Percentiles rank a stretch among this genome's conserved stretches.
phyloP scores from a whole-genome alignment of 2,329 filamentous ascomycete species.

The Exophiala phaeomuriformis region DNA sequence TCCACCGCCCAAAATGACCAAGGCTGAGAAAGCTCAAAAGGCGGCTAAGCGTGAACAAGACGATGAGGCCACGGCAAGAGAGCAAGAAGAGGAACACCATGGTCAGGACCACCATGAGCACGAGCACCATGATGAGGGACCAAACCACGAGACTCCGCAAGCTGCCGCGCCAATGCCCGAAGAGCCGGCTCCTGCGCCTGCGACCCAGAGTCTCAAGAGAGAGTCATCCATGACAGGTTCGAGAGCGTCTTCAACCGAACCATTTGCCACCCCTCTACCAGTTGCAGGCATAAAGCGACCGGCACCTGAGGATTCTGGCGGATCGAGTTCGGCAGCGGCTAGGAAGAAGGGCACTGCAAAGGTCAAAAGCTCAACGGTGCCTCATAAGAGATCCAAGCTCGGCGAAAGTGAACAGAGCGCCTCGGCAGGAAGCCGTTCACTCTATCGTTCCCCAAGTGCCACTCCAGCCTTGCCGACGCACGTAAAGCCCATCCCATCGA shows the following conservation, averaged over 20 bases:
- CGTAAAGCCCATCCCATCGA: conserved; percentile 22
- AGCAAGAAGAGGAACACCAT: not conserved
- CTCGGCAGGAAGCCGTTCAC: conserved; percentile 8
- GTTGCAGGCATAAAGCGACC: conserved; percentile 26
- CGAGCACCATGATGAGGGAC: not conserved
- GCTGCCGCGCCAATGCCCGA: not conserved
- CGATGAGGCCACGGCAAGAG: conserved; percentile 3
- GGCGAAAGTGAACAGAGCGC: conserved; percentile 19
- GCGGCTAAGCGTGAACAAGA: conserved; percentile 6
- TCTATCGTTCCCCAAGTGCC: conserved; percentile 25
- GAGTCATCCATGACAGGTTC: conserved; percentile 20
- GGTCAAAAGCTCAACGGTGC: conserved; percentile 16
- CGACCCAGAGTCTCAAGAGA: conserved; percentile 15
- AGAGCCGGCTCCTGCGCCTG: conserved; percentile 4
- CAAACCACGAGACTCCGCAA: not conserved
- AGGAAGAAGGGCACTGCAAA: conserved; percentile 27
- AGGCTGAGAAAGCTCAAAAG: conserved; percentile 15
- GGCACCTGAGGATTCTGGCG: conserved; percentile 17
- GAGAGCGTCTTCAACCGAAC: conserved; percentile 16
- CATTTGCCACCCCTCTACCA: conserved; percentile 20
- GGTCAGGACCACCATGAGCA: conserved; percentile 1
- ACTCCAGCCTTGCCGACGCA: conserved; percentile 20
- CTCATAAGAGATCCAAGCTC: conserved; percentile 21
- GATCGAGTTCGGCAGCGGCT: conserved; percentile 12
- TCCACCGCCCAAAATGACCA: conserved; percentile 18